Evolutionary conservation across 2,329 filamentous ascomycete genomes (phyloP), one percentile per base, ranked within the genome.

Genomic region (Aureobasidium lini): DNA sequence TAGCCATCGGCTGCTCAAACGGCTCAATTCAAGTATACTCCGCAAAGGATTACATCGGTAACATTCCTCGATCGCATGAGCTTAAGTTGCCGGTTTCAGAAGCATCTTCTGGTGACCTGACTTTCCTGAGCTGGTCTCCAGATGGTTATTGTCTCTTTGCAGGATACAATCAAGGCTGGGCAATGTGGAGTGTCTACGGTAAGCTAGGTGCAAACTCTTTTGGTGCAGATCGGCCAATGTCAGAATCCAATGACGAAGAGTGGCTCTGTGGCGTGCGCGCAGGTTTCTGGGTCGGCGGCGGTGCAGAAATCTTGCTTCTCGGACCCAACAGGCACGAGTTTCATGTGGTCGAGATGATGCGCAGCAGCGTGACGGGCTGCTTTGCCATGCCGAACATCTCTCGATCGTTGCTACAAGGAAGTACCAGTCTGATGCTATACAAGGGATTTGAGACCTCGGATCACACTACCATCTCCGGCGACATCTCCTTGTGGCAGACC

Each of bases 101-200:
- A 4, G 75, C 80, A 16, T 81, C 83, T 15, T 86, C 90, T 1
- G 94, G 94, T 0, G 72, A 75, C 11, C 76, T 96, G 54, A 90
- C 84, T 2, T 88, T 85, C 32, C 74, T 99, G 64, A 84, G 77
- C 62, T 99, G 96, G 76, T 96, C 94, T 1, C 91, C 93, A 0
- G 94, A 99, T 71, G 94, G 94, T 16, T 96, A 97, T 72, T 96
- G 92, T 71, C 81, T 99, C 8, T 96, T 99, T 73, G 91, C 88
- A 44, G 94, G 93, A 1, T 97, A 93, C 69, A 87, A 94, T 67
- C 85, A 87, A 61, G 95, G 94, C 0, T 99, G 94, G 94, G 88
- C 89, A 4, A 93, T 86, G 48, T 99, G 93, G 93, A 97, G 93
- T 71, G 94, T 97, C 39, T 99, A 95, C 73, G 94, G 94, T 36